Percentiles rank a stretch among this genome's conserved stretches.
These are phyloP conservation scores for Dendrobium officinale DNA, from an alignment of 106 monocot species.

Conservation along the genomic window DNA sequence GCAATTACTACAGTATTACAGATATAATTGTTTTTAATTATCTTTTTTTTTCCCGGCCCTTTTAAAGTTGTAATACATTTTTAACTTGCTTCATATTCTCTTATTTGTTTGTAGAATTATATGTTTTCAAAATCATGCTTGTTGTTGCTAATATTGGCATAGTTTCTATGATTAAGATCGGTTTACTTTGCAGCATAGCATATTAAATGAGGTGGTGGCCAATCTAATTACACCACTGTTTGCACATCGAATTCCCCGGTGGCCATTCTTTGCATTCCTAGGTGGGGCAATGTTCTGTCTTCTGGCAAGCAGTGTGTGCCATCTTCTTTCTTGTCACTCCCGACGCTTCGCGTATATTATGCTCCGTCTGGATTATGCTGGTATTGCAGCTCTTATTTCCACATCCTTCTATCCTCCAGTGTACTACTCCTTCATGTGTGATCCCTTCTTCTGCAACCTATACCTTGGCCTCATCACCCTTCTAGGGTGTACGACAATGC, in stretches of 20 bases:
- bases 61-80: no score
- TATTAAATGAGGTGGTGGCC: slow-evolving; percentile 56
- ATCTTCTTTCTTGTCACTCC: slow-evolving; percentile 91
- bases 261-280: slow-evolving; percentile 93
- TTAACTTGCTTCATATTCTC: no score
- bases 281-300: slow-evolving; percentile 98
- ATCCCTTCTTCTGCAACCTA: slow-evolving; percentile 81
- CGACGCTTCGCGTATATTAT: slow-evolving; percentile 77
- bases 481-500: slow-evolving; percentile 61
- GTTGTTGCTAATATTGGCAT: no score
- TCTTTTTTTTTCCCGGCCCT: no score
- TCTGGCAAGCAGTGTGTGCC: slow-evolving; percentile 88
- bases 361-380: slow-evolving; percentile 92
- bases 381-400: slow-evolving; percentile 86
- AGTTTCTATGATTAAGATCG: no score
- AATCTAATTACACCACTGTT: slow-evolving; percentile 49
- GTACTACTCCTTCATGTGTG: slow-evolving; percentile 99
- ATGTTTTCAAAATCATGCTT: no score
- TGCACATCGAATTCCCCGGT: slow-evolving; percentile 54
- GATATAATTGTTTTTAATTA: no score
- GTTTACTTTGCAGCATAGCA: slow-evolving; percentile 26
- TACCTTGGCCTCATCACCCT: slow-evolving; percentile 76
- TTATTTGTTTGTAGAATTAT: no score
- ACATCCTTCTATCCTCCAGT: slow-evolving; percentile 97
- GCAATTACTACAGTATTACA: no score